Base-by-base conservation (phyloP, 2,329 filamentous ascomycete genomes). In the Chrysoporthe austroafricana region DNA sequence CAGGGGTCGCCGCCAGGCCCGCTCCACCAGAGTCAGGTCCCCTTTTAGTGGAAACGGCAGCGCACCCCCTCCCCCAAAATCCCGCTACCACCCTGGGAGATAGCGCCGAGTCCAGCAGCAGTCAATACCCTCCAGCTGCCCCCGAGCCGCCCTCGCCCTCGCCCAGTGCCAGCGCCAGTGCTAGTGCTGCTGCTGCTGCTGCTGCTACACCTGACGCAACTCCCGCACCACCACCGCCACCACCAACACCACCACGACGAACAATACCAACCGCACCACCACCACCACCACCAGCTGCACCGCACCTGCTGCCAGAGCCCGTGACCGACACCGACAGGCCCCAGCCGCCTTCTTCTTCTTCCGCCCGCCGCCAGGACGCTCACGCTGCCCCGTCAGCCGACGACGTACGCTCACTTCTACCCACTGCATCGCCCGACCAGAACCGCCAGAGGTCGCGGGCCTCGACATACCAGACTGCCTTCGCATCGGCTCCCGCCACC, bases 391-490 rank as follows among this genome's bases (percentile, higher is more conserved):
- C 64, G 56, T 63, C 69, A 54, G 65, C 62, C 26, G 36, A 46
- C 62, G n/a, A 13, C 4, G 13, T 14, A 60, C 70, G 60, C 58
- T 70, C 71, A 69, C 65, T 68, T 56, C 54, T 39, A 16, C 48
- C 39, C 50, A 63, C 32, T 7, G 18, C 50, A 2, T 67, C 69
- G 16, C 66, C 70, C 13, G 36, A 52, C 32, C 46, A 54, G 21
- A 75, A 72, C 71, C 72, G 73, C 42, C 66, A 66, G 59, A 75
- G 73, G 70, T 77, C 73, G 73, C 79, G 78, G 72, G 77, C 79
- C 62, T 77, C 77, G 69, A 79, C 79, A 62, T 77, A 79, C 70
- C 78, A 80, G 71, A 72, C 75, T 66, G 71, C 76, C 59, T 70
- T 76, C n/a, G 68, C 72, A 64, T 64, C 73, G 11, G 56, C 65